Evolutionary conservation across 345 rosid genomes (phyloP).

Genomic region (Euphorbia lathyris): DNA sequence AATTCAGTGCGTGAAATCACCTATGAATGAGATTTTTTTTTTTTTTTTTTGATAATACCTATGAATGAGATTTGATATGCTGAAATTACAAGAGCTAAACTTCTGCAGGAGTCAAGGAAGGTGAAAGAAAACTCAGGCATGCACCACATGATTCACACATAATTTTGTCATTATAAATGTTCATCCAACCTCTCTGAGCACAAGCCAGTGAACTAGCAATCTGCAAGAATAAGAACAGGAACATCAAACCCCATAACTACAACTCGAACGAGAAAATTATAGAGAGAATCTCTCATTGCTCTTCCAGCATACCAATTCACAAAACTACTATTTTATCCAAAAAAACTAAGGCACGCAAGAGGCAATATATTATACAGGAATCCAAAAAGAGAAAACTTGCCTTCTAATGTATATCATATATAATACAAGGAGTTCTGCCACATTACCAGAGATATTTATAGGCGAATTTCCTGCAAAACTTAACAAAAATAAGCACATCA

Average conservation of each 20-base stretch:
- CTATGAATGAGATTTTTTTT: too few relatives aligned
- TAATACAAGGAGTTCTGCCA: too few relatives aligned
- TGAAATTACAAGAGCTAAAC: conserved; percentile 29
- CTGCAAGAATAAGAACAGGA: conserved; percentile 33
- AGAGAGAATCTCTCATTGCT: too few relatives aligned
- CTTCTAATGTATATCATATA: too few relatives aligned
- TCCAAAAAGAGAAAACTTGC: too few relatives aligned
- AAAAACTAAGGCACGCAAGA: too few relatives aligned
- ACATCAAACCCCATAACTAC: conserved; percentile 6
- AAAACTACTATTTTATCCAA: too few relatives aligned
- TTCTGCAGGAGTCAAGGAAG: conserved; percentile 41
- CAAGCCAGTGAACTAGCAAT: conserved; percentile 57
- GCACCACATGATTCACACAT: conserved; percentile 67
- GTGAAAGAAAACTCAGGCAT: conserved; percentile 39
- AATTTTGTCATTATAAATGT: conserved; percentile 48
- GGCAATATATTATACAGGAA: background rate
- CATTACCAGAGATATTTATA: too few relatives aligned
- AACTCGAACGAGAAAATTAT: background rate
- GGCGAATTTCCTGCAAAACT: too few relatives aligned
- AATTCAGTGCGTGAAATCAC: background rate
- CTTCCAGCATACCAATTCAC: too few relatives aligned
- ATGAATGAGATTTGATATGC: background rate
- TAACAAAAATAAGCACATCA: too few relatives aligned
- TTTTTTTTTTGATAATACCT: too few relatives aligned
- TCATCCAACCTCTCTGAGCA: conserved; percentile 83